These are phyloP conservation scores for Chrysanthemum lavandulifolium DNA, from an alignment of 129 eudicot genomes.

Conservation along the genomic window DNA sequence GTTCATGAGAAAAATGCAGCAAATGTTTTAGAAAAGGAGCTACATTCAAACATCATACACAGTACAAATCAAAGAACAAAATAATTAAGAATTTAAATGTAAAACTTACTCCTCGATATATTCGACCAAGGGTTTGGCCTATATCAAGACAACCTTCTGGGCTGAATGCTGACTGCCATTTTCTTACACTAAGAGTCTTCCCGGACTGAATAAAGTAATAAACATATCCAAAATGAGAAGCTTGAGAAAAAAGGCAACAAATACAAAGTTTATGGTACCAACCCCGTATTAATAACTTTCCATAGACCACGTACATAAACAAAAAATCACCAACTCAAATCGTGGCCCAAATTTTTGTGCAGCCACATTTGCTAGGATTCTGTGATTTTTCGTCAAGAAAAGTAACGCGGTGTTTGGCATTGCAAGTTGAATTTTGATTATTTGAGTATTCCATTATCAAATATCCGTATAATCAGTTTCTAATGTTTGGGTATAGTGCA, in stretches of 20 bases:
- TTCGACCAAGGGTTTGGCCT: slow-evolving; percentile 77
- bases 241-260: background rate
- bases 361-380: background rate
- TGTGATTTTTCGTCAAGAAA: no score
- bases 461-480: background rate
- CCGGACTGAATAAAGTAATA: slow-evolving; percentile 55
- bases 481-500: no score
- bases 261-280: background rate
- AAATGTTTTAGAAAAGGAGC: background rate
- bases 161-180: slow-evolving; percentile 81
- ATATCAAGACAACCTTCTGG: slow-evolving; percentile 87
- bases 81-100: background rate
- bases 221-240: slow-evolving; percentile 1
- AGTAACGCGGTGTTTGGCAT: no score
- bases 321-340: slow-evolving; percentile 8
- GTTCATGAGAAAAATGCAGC: background rate
- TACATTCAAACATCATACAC: background rate
- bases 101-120: slow-evolving; percentile 77
- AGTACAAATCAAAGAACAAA: slow-evolving; percentile 1
- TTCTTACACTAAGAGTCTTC: slow-evolving; percentile 81
- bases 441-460: no score
- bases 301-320: background rate
- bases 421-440: no score
- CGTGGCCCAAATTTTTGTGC: slow-evolving; percentile 2
- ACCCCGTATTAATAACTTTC: background rate